These are phyloP conservation scores for Galerina sulciceps DNA, from an alignment of 768 basidiomycete species.

Conservation along the genomic window DNA sequence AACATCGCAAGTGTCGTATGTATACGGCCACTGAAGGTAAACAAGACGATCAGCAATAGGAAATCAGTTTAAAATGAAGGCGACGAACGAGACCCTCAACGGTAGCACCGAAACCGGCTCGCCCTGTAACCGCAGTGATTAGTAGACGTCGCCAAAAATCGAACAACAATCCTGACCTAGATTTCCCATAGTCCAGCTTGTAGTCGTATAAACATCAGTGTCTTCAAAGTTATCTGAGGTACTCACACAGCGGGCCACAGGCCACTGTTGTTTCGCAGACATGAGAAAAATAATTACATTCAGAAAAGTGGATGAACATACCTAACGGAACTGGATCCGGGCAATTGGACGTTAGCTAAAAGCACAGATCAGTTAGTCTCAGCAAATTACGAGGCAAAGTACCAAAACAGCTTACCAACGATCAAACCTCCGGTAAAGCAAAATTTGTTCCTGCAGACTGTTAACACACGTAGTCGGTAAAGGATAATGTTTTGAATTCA, in stretches of 20 bases:
- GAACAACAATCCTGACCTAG: constrained; percentile 40
- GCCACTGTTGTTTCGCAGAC: constrained; percentile 23
- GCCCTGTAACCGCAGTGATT: constrained; percentile 26
- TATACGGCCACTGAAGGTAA: constrained; percentile 59
- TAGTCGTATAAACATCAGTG: not conserved
- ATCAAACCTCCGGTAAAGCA: constrained; percentile 83
- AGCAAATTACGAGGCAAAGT: not conserved
- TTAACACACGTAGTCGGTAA: not conserved
- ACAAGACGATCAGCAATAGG: not conserved
- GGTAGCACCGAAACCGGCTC: constrained; percentile 73
- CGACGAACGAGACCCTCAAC: constrained; percentile 59
- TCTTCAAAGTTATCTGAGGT: not conserved
- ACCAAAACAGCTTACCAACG: constrained; percentile 32
- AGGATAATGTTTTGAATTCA: constrained; percentile 6
- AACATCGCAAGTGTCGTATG: constrained; percentile 76
- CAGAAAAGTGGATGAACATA: constrained; percentile 6
- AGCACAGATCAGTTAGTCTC: not conserved
- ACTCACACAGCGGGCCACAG: constrained; percentile 43
- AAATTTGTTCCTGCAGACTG: constrained; percentile 51
- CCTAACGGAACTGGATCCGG: constrained; percentile 30
- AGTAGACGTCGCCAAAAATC: constrained; percentile 36
- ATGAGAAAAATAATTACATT: not conserved
- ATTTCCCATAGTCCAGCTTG: constrained; percentile 50
- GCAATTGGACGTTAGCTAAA: constrained; percentile 31
- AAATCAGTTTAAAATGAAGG: not conserved